Conservation (phyloP, 1,284 basidiomycete species). For the Veloporphyrellus conicus region DNA sequence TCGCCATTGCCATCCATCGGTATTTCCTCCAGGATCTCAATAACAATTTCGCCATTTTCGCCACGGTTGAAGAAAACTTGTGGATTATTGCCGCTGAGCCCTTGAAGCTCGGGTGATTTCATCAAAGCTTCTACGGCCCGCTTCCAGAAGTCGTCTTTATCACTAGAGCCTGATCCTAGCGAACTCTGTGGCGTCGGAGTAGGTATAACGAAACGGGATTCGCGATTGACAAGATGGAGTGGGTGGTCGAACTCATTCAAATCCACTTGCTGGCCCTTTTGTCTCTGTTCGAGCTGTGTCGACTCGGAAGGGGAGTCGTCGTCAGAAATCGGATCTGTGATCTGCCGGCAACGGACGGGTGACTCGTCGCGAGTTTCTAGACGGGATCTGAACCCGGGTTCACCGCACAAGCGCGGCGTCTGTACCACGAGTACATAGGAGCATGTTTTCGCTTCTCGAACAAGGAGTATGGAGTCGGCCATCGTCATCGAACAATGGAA, state of each 20-base stretch:
- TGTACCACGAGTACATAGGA: conserved; percentile 89
- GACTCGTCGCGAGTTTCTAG: conserved; percentile 63
- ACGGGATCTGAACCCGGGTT: conserved; percentile 83
- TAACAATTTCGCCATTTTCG: conserved; percentile 51
- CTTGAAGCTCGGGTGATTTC: conserved; percentile 32
- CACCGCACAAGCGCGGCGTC: conserved; percentile 85
- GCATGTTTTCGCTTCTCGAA: conserved; percentile 89
- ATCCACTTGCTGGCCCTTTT: conserved; percentile 26
- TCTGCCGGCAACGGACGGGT: conserved; percentile 69
- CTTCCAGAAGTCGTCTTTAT: conserved; percentile 27
- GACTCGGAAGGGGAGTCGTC: conserved; percentile 28
- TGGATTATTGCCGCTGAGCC: conserved; percentile 27
- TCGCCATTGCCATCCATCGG: conserved; percentile 35
- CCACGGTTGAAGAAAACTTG: conserved; percentile 41
- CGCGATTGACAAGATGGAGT: conserved; percentile 44
- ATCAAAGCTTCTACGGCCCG: conserved; percentile 44
- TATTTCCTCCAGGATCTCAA: conserved; percentile 54
- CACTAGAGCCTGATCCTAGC: conserved; percentile 13
- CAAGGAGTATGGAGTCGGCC: conserved; percentile 79
- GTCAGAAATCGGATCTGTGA: conserved; percentile 43
- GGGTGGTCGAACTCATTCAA: conserved; percentile 49
- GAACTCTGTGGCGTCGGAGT: conserved; percentile 29
- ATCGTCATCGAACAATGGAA: conserved; percentile 94
- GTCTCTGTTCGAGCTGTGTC: conserved; percentile 33
- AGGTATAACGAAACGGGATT: conserved; percentile 47